These are phyloP conservation scores for Arabis hirsuta DNA, from an alignment of 345 rosid genomes.

Conservation along the genomic window DNA sequence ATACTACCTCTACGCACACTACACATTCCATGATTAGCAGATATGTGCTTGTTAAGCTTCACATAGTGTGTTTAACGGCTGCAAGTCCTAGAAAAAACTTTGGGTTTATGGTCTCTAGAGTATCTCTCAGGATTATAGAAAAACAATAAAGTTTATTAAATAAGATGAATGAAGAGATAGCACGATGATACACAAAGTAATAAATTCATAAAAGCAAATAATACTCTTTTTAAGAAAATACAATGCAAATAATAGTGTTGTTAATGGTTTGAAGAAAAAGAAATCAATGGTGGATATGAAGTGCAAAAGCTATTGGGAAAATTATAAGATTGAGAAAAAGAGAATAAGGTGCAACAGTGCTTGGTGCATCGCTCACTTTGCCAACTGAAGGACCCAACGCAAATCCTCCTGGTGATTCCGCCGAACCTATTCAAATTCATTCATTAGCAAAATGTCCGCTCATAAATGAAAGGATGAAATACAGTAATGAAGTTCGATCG, in stretches of 20 bases:
- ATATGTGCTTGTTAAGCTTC: too few species aligned
- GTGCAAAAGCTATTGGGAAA: conserved; percentile 25
- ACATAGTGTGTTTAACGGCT: too few species aligned
- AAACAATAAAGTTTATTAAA: conserved; percentile 18
- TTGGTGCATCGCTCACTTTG: conserved; percentile 19
- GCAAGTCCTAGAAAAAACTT: too few species aligned
- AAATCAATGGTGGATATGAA: conserved; percentile 23
- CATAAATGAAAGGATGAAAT: not conserved
- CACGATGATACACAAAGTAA: conserved; percentile 14
- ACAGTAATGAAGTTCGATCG: not conserved
- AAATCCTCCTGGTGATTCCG: conserved; percentile 29
- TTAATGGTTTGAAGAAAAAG: not conserved
- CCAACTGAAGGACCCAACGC: conserved; percentile 24
- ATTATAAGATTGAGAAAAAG: conserved; percentile 25
- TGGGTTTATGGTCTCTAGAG: too few species aligned
- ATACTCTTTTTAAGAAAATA: conserved; percentile 18
- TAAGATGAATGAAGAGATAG: conserved; percentile 36
- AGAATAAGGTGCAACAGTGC: conserved; percentile 19
- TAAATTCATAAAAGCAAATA: conserved; percentile 31
- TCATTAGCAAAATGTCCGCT: not conserved
- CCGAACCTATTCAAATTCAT: conserved; percentile 26
- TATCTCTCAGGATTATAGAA: too few species aligned
- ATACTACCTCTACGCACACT: too few species aligned
- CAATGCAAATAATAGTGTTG: conserved; percentile 14
- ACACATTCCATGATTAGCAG: too few species aligned